Percentiles rank a stretch among this genome's conserved stretches.
These are phyloP conservation scores for Benincasa hispida DNA, from an alignment of 306 rosid genomes.

Conservation along the genomic window DNA sequence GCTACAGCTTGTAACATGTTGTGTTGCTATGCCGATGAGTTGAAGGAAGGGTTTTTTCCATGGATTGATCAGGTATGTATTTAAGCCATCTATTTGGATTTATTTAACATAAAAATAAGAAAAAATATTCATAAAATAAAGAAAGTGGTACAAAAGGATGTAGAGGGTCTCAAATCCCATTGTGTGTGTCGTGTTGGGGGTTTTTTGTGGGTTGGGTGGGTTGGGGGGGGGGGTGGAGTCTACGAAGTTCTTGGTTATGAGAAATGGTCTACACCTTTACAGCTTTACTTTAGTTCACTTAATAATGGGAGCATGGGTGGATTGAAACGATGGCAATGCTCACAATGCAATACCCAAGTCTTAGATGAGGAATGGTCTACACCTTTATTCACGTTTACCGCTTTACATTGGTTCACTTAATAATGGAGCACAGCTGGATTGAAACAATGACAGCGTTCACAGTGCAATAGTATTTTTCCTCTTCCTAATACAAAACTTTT, in stretches of 20 bases:
- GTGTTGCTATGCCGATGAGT: conserved; percentile 93
- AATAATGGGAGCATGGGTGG: too few relatives aligned
- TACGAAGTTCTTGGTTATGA: neutral
- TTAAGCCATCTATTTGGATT: neutral
- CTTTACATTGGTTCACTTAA: too few relatives aligned
- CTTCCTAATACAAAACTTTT: too few relatives aligned
- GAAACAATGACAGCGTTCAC: too few relatives aligned
- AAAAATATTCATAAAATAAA: neutral
- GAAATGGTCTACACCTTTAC: neutral
- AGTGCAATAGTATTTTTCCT: too few relatives aligned
- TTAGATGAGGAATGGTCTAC: too few relatives aligned
- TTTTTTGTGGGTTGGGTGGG: too few relatives aligned
- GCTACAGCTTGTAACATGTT: conserved; percentile 98
- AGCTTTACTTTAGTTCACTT: too few relatives aligned
- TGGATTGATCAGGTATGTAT: conserved; percentile 92
- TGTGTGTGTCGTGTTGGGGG: neutral
- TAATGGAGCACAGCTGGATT: too few relatives aligned
- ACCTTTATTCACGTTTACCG: too few relatives aligned
- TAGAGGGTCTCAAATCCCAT: neutral
- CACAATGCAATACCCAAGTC: too few relatives aligned
- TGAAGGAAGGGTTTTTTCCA: conserved; percentile 93
- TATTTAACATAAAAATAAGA: neutral
- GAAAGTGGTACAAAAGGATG: neutral
- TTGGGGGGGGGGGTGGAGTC: neutral
- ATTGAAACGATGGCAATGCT: too few relatives aligned